These are phyloP conservation scores for Pichia sp. DNA, from an alignment of 1,139 yeast species.

Conservation along the genomic window DNA sequence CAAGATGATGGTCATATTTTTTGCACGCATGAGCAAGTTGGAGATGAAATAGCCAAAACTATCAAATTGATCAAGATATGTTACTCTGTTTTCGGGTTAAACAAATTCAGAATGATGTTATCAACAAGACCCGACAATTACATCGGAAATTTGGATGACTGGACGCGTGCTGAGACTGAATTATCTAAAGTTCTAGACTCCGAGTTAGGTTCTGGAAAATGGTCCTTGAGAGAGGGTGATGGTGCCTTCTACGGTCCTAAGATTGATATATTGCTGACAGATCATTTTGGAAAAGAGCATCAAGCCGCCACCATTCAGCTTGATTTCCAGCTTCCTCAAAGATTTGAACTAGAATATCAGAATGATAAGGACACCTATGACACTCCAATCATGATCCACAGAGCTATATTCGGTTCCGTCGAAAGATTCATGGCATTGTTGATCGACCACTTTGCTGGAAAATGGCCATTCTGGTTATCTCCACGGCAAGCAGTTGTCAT, in stretches of 20 bases:
- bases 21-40: constrained; percentile 86
- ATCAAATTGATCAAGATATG: constrained; percentile 76
- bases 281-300: constrained; percentile 89
- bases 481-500: constrained; percentile 90
- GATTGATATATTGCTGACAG: constrained; percentile 90
- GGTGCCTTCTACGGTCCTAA: constrained; percentile 99
- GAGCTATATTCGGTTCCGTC: constrained; percentile 93
- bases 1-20: constrained; percentile 99
- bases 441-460: constrained; percentile 86
- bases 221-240: constrained; percentile 93
- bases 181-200: constrained; percentile 69
- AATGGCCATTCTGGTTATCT: constrained; percentile 98
- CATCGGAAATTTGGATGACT: constrained; percentile 80
- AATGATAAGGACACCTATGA: constrained; percentile 45
- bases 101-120: constrained; percentile 77
- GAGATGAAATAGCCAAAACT: constrained; percentile 70
- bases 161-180: constrained; percentile 83
- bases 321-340: constrained; percentile 92
- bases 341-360: constrained; percentile 77
- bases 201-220: constrained; percentile 61
- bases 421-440: constrained; percentile 90
- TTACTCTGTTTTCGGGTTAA: constrained; percentile 79
- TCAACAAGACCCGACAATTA: constrained; percentile 93
- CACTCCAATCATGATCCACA: constrained; percentile 86
- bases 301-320: constrained; percentile 98